Evolutionary conservation across 202 grass and related monocot species (phyloP).

Genomic region (Hordeum pubiflorum): DNA sequence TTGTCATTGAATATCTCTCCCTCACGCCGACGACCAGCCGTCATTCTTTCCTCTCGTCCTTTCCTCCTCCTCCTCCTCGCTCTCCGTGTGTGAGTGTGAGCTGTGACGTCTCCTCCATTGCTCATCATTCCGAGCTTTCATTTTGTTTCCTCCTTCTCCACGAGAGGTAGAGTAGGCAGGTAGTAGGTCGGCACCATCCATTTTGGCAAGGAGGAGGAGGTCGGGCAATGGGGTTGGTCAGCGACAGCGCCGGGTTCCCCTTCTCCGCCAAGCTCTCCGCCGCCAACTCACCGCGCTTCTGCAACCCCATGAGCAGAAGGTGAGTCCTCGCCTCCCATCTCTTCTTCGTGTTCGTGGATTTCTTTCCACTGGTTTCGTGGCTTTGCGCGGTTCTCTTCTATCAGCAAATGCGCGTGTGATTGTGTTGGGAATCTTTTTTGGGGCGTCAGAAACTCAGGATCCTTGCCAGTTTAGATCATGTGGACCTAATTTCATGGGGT

Average conservation of each 20-base stretch:
- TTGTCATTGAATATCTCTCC: constrained; percentile 6
- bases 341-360: background rate
- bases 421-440: background rate
- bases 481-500: background rate
- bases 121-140: background rate
- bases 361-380: too few species aligned
- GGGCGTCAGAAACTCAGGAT: background rate
- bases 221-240: constrained; percentile 47
- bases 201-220: background rate
- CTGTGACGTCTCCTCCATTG: background rate
- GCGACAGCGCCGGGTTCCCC: constrained; percentile 37
- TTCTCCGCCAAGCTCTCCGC: constrained; percentile 35
- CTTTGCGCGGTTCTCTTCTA: background rate
- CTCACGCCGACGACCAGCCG: constrained; percentile 12
- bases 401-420: background rate
- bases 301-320: constrained; percentile 75
- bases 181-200: background rate
- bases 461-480: background rate
- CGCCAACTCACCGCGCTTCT: constrained; percentile 56
- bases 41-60: constrained; percentile 27
- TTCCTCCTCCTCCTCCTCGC: background rate
- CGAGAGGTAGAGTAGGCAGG: background rate
- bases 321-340: constrained; percentile 10
- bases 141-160: background rate
- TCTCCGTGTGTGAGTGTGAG: background rate